Conservation (phyloP, 192 early-diverging fungal species). For the Obelidium mucronatum region DNA sequence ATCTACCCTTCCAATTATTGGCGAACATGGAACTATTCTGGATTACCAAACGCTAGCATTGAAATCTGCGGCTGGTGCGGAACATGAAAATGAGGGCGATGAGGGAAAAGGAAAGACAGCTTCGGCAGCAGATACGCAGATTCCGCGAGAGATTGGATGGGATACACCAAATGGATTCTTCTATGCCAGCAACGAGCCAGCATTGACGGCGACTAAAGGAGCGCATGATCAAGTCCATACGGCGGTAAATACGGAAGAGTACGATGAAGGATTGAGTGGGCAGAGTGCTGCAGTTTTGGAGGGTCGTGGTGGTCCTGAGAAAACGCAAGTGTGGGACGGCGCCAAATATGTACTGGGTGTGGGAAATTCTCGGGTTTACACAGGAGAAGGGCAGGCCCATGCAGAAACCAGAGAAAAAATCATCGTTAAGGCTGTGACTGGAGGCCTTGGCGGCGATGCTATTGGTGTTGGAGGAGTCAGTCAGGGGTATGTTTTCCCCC, state of each 20-base stretch:
- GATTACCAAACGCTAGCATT: slow-evolving; percentile 57
- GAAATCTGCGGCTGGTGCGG: background rate
- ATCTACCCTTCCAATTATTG: slow-evolving; percentile 63
- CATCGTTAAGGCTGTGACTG: slow-evolving; percentile 23
- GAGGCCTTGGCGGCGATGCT: background rate
- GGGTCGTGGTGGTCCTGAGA: slow-evolving; percentile 17
- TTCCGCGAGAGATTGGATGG: slow-evolving; percentile 18
- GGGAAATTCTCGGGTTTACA: slow-evolving; percentile 22
- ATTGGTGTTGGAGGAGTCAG: slow-evolving; percentile 35
- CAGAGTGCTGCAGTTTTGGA: background rate
- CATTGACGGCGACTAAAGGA: background rate
- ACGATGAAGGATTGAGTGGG: slow-evolving; percentile 23
- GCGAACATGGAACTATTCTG: slow-evolving; percentile 57
- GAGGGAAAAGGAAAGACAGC: background rate
- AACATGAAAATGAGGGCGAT: background rate
- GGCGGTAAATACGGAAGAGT: background rate
- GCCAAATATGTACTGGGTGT: slow-evolving; percentile 29
- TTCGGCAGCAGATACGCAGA: background rate
- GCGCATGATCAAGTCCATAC: slow-evolving; percentile 18
- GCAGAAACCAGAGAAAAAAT: slow-evolving; percentile 14
- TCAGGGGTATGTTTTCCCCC: slow-evolving; percentile 12
- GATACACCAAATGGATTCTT: slow-evolving; percentile 38
- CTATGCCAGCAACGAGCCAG: slow-evolving; percentile 23
- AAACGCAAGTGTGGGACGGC: slow-evolving; percentile 21
- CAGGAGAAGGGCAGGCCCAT: slow-evolving; percentile 32